Conservation (phyloP, 352 stramenopile species). For the Globisporangium sylvaticum region DNA sequence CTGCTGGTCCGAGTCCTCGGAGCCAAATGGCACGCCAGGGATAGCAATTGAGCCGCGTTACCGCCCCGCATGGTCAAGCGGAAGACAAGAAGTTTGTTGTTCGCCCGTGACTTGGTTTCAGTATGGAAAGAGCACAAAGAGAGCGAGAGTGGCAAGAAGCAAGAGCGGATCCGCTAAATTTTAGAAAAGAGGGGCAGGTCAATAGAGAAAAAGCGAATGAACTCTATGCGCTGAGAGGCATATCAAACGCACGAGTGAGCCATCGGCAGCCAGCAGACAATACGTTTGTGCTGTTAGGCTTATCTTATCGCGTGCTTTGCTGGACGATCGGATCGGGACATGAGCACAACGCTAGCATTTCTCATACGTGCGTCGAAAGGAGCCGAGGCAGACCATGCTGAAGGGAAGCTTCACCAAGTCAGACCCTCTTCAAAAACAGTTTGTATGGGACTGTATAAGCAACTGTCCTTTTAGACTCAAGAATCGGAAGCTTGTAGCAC, state of each 20-base stretch:
- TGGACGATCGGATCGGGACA: not conserved
- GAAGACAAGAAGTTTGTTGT: not conserved
- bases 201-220: not conserved
- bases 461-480: not conserved
- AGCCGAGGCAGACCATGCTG: no score
- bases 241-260: not conserved
- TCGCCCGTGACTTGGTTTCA: not conserved
- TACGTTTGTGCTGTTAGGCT: not conserved
- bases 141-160: not conserved
- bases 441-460: no score
- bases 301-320: not conserved
- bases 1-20: not conserved
- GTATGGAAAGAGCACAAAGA: not conserved
- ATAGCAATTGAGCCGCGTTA: not conserved
- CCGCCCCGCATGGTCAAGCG: not conserved
- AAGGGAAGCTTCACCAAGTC: no score
- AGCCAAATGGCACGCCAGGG: not conserved
- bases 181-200: not conserved
- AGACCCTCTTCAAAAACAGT: no score
- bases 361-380: no score
- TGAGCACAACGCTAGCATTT: not conserved
- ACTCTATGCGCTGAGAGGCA: not conserved
- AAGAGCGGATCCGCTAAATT: not conserved
- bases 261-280: not conserved
- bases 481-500: no score